These are phyloP conservation scores for Aspergillus awamori DNA, from an alignment of 2,329 filamentous ascomycete species.

Conservation along the genomic window DNA sequence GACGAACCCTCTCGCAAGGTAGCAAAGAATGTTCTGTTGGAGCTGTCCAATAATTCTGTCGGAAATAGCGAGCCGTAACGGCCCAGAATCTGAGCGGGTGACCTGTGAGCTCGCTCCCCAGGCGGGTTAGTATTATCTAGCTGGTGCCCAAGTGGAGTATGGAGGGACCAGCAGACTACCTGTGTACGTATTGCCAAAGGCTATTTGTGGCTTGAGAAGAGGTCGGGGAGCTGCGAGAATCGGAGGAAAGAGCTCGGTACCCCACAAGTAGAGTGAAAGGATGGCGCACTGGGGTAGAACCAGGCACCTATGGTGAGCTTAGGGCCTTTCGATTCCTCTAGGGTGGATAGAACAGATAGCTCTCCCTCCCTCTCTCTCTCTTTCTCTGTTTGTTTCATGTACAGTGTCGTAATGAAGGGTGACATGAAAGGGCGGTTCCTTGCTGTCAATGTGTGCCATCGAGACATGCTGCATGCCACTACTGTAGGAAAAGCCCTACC, in stretches of 20 bases:
- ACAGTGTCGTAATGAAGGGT: slow-evolving; percentile 3
- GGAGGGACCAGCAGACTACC: neutral
- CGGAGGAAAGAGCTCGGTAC: slow-evolving; percentile 15
- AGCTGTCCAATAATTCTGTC: neutral
- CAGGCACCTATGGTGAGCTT: neutral
- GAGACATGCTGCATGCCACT: neutral
- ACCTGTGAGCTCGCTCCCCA: neutral
- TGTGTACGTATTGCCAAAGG: neutral
- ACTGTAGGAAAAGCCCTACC: neutral
- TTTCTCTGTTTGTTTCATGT: neutral
- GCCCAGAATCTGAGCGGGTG: slow-evolving; percentile 2
- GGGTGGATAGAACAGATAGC: neutral
- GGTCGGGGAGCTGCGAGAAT: slow-evolving; percentile 18
- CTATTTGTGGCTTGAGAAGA: neutral
- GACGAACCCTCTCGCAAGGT: neutral
- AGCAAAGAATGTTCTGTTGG: neutral
- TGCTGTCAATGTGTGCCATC: neutral
- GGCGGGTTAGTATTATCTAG: neutral
- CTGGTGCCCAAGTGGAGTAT: neutral
- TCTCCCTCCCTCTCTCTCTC: too few species aligned
- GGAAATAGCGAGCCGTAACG: neutral
- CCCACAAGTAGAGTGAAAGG: neutral
- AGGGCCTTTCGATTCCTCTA: neutral
- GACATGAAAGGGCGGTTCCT: neutral
- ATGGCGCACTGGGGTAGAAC: neutral